phyloP scores from a whole-genome alignment of 352 stramenopile species.

The Phytophthora pisi region DNA sequence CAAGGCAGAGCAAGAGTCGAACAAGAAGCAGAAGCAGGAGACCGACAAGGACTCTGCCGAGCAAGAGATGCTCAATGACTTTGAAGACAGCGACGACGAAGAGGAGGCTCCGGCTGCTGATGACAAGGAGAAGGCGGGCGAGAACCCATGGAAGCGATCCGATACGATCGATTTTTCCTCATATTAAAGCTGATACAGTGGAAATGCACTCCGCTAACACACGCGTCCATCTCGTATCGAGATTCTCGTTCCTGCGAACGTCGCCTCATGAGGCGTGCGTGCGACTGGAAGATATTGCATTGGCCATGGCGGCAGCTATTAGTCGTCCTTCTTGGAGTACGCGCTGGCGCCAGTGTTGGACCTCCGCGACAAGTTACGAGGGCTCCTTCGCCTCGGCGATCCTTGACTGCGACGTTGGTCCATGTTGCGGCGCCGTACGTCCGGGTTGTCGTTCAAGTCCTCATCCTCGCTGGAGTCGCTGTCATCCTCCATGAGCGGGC shows the following conservation, averaged over 20 bases:
- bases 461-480: slow-evolving; percentile 81
- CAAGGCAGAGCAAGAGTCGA: slow-evolving; percentile 8
- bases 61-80: slow-evolving; percentile 86
- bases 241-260: slow-evolving; percentile 10
- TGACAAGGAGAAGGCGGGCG: slow-evolving; percentile 21
- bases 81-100: slow-evolving; percentile 82
- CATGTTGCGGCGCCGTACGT: slow-evolving; percentile 52
- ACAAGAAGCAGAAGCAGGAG: slow-evolving; percentile 36
- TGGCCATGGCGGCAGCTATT: slow-evolving; percentile 8
- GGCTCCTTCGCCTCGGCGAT: slow-evolving; percentile 34
- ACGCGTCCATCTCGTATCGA: not conserved
- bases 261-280: not conserved
- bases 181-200: slow-evolving; percentile 43
- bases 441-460: slow-evolving; percentile 41
- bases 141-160: slow-evolving; percentile 64
- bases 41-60: slow-evolving; percentile 60
- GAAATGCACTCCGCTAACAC: slow-evolving; percentile 23
- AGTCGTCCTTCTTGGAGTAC: slow-evolving; percentile 72
- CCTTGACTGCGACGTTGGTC: slow-evolving; percentile 29
- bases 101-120: slow-evolving; percentile 24
- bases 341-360: slow-evolving; percentile 22
- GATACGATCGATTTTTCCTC: slow-evolving; percentile 77
- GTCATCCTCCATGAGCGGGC: slow-evolving; percentile 70
- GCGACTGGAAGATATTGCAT: slow-evolving; percentile 1
- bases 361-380: slow-evolving; percentile 30